A percentile compares a stretch with the other conserved stretches of the same genome.
Conservation (phyloP, 495 filamentous ascomycete genomes). For the Trichoderma virens region DNA sequence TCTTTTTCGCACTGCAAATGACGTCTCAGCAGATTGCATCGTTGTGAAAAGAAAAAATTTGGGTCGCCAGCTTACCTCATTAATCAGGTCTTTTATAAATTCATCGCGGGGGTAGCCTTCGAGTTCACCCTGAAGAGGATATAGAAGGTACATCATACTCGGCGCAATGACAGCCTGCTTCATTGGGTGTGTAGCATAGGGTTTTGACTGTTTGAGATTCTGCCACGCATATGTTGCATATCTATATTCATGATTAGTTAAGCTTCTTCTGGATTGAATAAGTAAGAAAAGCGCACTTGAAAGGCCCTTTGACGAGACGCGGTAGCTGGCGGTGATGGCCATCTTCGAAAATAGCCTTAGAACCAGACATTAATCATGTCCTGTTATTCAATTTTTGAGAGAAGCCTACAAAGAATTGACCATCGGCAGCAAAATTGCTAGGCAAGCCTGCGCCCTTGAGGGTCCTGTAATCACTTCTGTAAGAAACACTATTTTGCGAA, state of each 20-base stretch:
- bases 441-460: not conserved
- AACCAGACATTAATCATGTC: not conserved
- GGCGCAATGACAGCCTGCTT: conserved; percentile 3
- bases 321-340: conserved; percentile 3
- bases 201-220: not conserved
- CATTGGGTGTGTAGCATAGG: not conserved
- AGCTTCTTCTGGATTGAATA: too few relatives aligned
- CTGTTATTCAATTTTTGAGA: not conserved
- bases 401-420: not conserved
- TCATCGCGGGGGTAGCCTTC: not conserved
- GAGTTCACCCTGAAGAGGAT: not conserved
- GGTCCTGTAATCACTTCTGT: not conserved
- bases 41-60: not conserved
- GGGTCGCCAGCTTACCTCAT: not conserved
- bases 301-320: not conserved
- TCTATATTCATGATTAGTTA: not conserved
- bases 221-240: not conserved
- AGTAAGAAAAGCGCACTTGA: not conserved
- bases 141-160: conserved; percentile 1
- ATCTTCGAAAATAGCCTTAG: not conserved
- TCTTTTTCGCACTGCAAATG: not conserved
- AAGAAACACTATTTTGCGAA: not conserved
- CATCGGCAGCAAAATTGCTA: not conserved
- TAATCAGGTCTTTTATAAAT: not conserved
- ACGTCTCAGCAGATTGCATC: not conserved